A percentile compares a stretch with the other conserved stretches of the same genome.
Evolutionary conservation across 768 basidiomycete genomes (phyloP).

Genomic region (Pleurotus cornucopiae): DNA sequence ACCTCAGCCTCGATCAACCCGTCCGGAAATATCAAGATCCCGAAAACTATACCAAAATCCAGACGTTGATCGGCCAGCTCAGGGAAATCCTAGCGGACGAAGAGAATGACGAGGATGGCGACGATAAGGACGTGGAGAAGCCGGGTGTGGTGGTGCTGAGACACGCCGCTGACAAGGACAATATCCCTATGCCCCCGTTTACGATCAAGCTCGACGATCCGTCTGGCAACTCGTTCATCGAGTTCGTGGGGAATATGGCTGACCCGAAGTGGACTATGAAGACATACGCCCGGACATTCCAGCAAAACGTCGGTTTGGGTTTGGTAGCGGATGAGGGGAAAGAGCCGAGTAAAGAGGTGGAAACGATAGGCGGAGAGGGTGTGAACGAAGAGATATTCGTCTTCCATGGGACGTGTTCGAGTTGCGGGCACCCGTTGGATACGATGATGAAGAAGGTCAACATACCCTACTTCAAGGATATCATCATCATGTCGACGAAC

Average conservation of each 20-base stretch:
- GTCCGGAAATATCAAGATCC: slow-evolving; percentile 78
- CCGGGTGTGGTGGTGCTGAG: slow-evolving; percentile 19
- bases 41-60: slow-evolving; percentile 66
- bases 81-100: slow-evolving; percentile 60
- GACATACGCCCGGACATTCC: slow-evolving; percentile 70
- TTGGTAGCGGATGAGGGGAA: slow-evolving; percentile 39
- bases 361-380: slow-evolving; percentile 22
- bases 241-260: slow-evolving; percentile 79
- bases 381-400: slow-evolving; percentile 83
- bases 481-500: slow-evolving; percentile 97
- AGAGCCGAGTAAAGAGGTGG: slow-evolving; percentile 12
- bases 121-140: slow-evolving; percentile 22
- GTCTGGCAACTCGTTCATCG: slow-evolving; percentile 94
- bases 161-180: slow-evolving; percentile 34
- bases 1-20: slow-evolving; percentile 80
- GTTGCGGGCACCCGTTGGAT: slow-evolving; percentile 77
- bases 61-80: slow-evolving; percentile 66
- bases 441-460: slow-evolving; percentile 95
- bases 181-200: slow-evolving; percentile 60
- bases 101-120: slow-evolving; percentile 42
- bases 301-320: slow-evolving; percentile 82
- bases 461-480: slow-evolving; percentile 98
- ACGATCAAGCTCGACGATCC: slow-evolving; percentile 90
- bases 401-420: slow-evolving; percentile 86
- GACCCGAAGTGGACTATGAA: slow-evolving; percentile 93